Base-by-base conservation (phyloP, 2,329 filamentous ascomycete genomes). In the Sclerotiophoma versabilis region DNA sequence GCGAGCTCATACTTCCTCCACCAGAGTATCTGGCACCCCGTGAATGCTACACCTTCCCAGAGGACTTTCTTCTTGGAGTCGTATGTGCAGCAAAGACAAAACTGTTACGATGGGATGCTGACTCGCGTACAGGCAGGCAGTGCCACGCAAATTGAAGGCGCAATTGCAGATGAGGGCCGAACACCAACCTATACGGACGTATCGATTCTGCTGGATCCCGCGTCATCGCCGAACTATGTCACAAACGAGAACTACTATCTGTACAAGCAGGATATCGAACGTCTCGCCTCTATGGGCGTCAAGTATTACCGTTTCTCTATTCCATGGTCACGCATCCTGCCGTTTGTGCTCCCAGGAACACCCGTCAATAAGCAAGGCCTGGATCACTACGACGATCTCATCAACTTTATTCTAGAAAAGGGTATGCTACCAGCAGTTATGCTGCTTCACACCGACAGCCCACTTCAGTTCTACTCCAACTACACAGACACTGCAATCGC, bases 241-340 rank as follows among this genome's bases (percentile, higher is more conserved):
- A 78, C 78, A 2, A 81, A 79, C 34, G 80, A 82, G 68, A 77
- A 83, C 49, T 84, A 84, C 63, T 84, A 82, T 55, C 68, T 82
- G 7, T 84, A 84, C 61, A 84, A 83, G 65, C 82, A 84, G 67
- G 80, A 84, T 34, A 83, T 84, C 36, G 81, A 80, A 52, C 76
- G 81, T 0, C 73, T 84, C 8, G 81, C 81, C 1, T 75, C 79
- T 2, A 76, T 84, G 67, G 82, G 82, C 0, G 76, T 82, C 8
- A 76, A 76, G 37, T 79, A 82, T 42, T 83, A 82, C 64, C 79
- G 80, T 2, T 84, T 83, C 57, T 80, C 78, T 4, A 81, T 84
- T 48, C 70, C 80, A 0, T 84, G 82, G 81, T 75, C 79, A 1
- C 72, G 82, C 5, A 81, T 84, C 33, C 62, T 84, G 9, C 82